Evolutionary conservation across 768 basidiomycete species (phyloP).

Genomic region (Thelephora aurantiotincta): DNA sequence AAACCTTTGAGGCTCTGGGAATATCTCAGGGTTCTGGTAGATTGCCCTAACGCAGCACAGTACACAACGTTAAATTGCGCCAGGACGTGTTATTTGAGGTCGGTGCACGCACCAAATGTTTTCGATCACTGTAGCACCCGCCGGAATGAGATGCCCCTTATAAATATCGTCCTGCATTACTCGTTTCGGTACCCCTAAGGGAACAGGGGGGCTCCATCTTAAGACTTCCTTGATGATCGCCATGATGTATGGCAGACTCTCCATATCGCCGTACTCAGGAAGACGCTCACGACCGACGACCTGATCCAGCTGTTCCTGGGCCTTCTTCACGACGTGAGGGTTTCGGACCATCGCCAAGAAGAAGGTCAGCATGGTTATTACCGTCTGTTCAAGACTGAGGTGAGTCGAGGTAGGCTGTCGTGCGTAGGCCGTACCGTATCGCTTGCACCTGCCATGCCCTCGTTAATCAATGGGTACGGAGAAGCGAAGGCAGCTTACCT

Average conservation of each 20-base stretch:
- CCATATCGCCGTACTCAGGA: no score
- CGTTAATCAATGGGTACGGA: neutral
- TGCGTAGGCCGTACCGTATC: neutral
- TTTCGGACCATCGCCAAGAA: neutral
- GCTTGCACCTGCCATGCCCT: no score
- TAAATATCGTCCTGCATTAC: slow-evolving; percentile 4
- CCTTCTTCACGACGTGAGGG: no score
- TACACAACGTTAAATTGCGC: neutral
- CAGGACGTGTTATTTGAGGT: neutral
- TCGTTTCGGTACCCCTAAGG: slow-evolving; percentile 4
- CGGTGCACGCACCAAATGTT: slow-evolving; percentile 5
- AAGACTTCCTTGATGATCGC: slow-evolving; percentile 13
- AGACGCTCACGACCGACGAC: slow-evolving; percentile 15
- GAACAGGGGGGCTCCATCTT: slow-evolving; percentile 9
- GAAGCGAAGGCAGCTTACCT: neutral
- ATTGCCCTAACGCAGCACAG: slow-evolving; percentile 8
- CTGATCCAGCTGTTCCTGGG: slow-evolving; percentile 14
- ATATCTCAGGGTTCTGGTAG: slow-evolving; percentile 2
- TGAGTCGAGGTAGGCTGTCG: neutral
- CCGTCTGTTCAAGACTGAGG: no score
- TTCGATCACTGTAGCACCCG: no score
- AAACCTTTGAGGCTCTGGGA: slow-evolving; percentile 1
- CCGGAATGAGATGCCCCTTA: no score
- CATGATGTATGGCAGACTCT: no score
- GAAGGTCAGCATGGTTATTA: no score